These are phyloP conservation scores for Aspergillus felis DNA, from an alignment of 2,329 filamentous ascomycete species.

Conservation along the genomic window DNA sequence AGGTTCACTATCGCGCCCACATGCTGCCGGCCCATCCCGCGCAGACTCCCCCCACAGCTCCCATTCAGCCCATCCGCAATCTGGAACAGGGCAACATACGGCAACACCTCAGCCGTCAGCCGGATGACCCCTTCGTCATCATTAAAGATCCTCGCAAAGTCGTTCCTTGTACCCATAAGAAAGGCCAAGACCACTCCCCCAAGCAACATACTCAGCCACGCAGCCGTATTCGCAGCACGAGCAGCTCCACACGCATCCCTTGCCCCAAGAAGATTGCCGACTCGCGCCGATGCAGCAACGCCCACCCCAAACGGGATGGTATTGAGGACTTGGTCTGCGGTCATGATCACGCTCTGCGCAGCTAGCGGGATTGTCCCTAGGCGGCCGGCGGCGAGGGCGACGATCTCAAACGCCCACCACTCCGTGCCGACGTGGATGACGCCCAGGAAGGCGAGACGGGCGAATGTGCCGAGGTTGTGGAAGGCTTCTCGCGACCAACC, in stretches of 20 bases:
- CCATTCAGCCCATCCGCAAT: constrained; percentile 86
- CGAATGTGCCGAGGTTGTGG: constrained; percentile 66
- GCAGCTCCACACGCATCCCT: constrained; percentile 62
- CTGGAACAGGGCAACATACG: constrained; percentile 83
- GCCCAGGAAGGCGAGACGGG: constrained; percentile 69
- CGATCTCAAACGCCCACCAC: constrained; percentile 94
- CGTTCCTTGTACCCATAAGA: constrained; percentile 66
- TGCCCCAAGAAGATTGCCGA: constrained; percentile 77
- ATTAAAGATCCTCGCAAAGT: constrained; percentile 78
- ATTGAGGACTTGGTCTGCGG: constrained; percentile 76
- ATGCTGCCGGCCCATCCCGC: constrained; percentile 84
- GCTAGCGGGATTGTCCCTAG: constrained; percentile 76
- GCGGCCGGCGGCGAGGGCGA: constrained; percentile 74
- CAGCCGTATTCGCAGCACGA: constrained; percentile 70
- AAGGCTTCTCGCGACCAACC: constrained; percentile 64
- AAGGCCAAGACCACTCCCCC: constrained; percentile 64
- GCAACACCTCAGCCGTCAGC: constrained; percentile 76
- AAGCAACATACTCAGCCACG: constrained; percentile 66
- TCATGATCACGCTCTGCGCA: constrained; percentile 87
- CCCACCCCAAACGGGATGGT: constrained; percentile 85
- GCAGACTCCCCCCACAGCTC: constrained; percentile 72
- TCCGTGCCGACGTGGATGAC: constrained; percentile 83
- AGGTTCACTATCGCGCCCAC: constrained; percentile 79
- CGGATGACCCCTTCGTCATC: constrained; percentile 67
- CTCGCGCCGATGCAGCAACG: constrained; percentile 70